These are phyloP conservation scores for Tulasnella sp. DNA, from an alignment of 768 basidiomycete species.

Conservation along the genomic window DNA sequence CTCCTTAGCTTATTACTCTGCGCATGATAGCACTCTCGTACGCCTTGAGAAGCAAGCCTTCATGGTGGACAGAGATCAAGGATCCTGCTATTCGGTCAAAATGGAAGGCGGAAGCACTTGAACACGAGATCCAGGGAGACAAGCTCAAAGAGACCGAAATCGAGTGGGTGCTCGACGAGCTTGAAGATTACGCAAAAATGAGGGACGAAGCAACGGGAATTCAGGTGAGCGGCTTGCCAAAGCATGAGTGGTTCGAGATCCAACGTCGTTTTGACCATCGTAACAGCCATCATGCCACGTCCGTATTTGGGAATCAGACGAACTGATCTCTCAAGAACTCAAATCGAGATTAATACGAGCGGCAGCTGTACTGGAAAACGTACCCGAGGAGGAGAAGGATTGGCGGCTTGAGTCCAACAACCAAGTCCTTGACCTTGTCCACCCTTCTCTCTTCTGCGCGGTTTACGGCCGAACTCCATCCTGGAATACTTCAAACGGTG, in stretches of 20 bases:
- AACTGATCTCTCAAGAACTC: not conserved
- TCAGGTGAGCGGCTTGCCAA: not conserved
- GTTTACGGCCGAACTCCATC: slow-evolving; percentile 31
- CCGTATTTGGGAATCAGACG: not conserved
- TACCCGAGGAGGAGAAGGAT: not conserved
- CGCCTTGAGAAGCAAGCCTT: slow-evolving; percentile 23
- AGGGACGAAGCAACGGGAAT: slow-evolving; percentile 20
- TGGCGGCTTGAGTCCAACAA: not conserved
- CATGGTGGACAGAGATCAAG: slow-evolving; percentile 23
- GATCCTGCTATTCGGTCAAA: slow-evolving; percentile 23
- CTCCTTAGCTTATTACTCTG: not conserved
- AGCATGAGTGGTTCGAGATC: too few relatives aligned
- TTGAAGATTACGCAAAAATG: not conserved
- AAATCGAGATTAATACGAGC: not conserved
- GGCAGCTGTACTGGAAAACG: not conserved
- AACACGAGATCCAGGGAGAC: too few relatives aligned
- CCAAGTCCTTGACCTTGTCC: not conserved
- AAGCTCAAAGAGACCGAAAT: slow-evolving; percentile 17
- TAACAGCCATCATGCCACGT: not conserved
- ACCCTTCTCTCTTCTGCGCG: not conserved
- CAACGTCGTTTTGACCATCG: not conserved
- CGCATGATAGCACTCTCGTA: slow-evolving; percentile 26
- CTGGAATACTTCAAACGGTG: not conserved
- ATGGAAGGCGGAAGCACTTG: not conserved
- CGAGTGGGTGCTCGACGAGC: slow-evolving; percentile 13